Percentiles rank a stretch among this genome's conserved stretches.
Evolutionary conservation across 805 yeast species (phyloP).

Genomic region (Spathaspora boniae): DNA sequence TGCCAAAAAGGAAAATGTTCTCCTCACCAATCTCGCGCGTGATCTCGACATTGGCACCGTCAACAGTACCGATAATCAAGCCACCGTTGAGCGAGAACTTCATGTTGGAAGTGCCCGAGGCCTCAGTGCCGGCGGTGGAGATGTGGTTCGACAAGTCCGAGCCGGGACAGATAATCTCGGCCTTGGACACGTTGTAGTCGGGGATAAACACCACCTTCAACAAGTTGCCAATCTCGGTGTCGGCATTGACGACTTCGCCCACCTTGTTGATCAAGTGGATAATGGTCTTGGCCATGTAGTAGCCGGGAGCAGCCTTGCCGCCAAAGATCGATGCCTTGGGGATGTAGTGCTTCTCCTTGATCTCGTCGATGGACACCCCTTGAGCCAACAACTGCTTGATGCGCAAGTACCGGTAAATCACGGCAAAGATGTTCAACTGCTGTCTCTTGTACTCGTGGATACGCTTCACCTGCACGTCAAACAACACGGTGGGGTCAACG

Average conservation of each 20-base stretch:
- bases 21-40: slow-evolving; percentile 93
- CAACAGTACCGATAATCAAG: slow-evolving; percentile 89
- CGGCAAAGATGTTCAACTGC: slow-evolving; percentile 88
- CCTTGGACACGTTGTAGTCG: slow-evolving; percentile 91
- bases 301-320: slow-evolving; percentile 98
- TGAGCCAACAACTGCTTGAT: slow-evolving; percentile 65
- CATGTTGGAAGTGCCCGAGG: slow-evolving; percentile 95
- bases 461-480: slow-evolving; percentile 91
- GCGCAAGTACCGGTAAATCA: slow-evolving; percentile 74
- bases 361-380: slow-evolving; percentile 36
- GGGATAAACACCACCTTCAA: slow-evolving; percentile 87
- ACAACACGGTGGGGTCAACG: slow-evolving; percentile 70
- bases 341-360: slow-evolving; percentile 59
- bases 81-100: slow-evolving; percentile 94
- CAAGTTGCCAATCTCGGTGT: slow-evolving; percentile 66
- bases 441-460: slow-evolving; percentile 96
- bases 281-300: slow-evolving; percentile 89
- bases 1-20: slow-evolving; percentile 88
- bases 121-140: slow-evolving; percentile 97
- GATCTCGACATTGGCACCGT: slow-evolving; percentile 94
- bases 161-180: slow-evolving; percentile 87
- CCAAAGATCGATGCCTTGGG: slow-evolving; percentile 84
- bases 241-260: slow-evolving; percentile 75
- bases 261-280: slow-evolving; percentile 83
- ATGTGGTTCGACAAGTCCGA: slow-evolving; percentile 90